phyloP scores from a whole-genome alignment of 352 stramenopile species.

The Globisporangium apiculatum region DNA sequence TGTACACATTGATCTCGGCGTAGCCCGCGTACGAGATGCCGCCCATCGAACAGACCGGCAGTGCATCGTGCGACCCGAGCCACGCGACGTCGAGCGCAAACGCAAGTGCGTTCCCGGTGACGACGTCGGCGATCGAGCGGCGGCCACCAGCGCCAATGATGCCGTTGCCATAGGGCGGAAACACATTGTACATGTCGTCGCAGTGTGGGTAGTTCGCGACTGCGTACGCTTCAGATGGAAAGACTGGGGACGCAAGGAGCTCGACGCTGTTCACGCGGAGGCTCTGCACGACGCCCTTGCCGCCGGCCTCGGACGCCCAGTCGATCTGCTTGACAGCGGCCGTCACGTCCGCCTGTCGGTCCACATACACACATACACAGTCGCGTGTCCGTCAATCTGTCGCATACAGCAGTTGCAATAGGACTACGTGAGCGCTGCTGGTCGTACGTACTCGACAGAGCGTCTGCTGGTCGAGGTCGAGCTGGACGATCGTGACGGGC shows the following conservation, averaged over 20 bases:
- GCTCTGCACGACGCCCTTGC: conserved; percentile 48
- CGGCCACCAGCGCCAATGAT: conserved; percentile 51
- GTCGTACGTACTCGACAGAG: conserved; percentile 51
- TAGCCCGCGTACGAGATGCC: conserved; percentile 70
- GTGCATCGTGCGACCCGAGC: conserved; percentile 39
- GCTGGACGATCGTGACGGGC: conserved; percentile 31
- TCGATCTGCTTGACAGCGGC: conserved; percentile 81
- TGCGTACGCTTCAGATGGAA: conserved; percentile 57
- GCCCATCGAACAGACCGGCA: conserved; percentile 71
- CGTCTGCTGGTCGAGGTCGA: conserved; percentile 51
- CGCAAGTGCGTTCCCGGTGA: conserved; percentile 31
- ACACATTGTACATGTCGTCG: conserved; percentile 81
- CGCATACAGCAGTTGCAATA: conserved; percentile 5
- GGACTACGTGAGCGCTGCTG: not conserved
- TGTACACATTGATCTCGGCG: conserved; percentile 72
- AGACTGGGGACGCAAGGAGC: conserved; percentile 42
- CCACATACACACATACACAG: not conserved
- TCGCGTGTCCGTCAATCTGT: not conserved
- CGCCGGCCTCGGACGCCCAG: conserved; percentile 39
- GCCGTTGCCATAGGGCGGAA: conserved; percentile 70
- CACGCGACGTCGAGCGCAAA: conserved; percentile 56
- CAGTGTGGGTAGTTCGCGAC: conserved; percentile 75
- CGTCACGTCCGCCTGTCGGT: conserved; percentile 51
- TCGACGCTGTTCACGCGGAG: conserved; percentile 57
- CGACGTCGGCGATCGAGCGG: conserved; percentile 53